These are phyloP conservation scores for Aschersonia sp. DNA, from an alignment of 2,329 filamentous ascomycete genomes.

Conservation along the genomic window DNA sequence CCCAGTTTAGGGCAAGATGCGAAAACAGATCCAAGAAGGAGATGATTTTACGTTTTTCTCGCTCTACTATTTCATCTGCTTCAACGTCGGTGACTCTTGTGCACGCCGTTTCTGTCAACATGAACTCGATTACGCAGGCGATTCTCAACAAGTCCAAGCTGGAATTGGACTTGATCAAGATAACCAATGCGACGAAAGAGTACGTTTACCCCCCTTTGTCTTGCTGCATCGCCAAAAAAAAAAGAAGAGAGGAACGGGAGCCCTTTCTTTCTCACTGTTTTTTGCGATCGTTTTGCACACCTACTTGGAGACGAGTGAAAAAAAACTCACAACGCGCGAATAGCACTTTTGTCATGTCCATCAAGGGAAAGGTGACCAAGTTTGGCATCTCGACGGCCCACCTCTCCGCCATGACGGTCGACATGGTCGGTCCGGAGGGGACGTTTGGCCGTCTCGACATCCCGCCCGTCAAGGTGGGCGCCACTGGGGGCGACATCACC, in stretches of 20 bases:
- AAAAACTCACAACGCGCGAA: background rate
- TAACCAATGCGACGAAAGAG: background rate
- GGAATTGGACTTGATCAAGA: background rate
- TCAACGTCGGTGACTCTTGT: no score
- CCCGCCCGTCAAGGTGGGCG: background rate
- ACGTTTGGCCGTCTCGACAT: background rate
- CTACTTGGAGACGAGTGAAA: background rate
- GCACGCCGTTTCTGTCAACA: constrained; percentile 5
- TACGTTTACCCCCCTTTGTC: background rate
- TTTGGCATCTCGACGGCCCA: constrained; percentile 1
- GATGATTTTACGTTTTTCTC: background rate
- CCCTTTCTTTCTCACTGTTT: background rate
- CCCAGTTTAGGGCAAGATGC: no score
- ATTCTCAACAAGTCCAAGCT: constrained; percentile 13
- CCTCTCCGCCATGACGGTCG: constrained; percentile 1
- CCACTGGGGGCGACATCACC: background rate
- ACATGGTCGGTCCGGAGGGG: background rate
- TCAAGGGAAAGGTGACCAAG: background rate
- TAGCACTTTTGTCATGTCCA: constrained; percentile 1
- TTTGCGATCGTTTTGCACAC: background rate
- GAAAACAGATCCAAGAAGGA: background rate
- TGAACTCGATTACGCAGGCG: constrained; percentile 28
- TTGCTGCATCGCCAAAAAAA: background rate
- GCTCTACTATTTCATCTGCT: background rate
- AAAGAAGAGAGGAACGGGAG: background rate